Percentiles rank a stretch among this genome's conserved stretches.
These are phyloP conservation scores for Russula sp. DNA, from an alignment of 768 basidiomycete species.

Conservation along the genomic window DNA sequence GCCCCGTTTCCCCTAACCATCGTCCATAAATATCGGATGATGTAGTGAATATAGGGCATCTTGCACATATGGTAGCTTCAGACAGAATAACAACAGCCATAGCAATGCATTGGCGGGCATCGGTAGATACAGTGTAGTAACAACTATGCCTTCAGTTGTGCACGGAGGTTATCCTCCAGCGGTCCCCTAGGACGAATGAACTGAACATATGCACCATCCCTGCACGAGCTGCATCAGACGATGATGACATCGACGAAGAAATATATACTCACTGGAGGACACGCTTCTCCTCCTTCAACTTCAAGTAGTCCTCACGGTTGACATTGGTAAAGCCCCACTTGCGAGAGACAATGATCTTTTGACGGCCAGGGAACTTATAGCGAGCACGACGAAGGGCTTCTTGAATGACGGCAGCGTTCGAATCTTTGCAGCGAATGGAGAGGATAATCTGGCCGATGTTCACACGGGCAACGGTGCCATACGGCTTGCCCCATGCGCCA, in stretches of 20 bases:
- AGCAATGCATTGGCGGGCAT: constrained; percentile 21
- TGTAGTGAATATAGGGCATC: constrained; percentile 68
- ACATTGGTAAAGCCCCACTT: constrained; percentile 99
- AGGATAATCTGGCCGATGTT: constrained; percentile 96
- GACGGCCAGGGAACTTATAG: constrained; percentile 99
- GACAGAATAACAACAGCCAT: constrained; percentile 5
- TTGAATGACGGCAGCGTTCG: constrained; percentile 79
- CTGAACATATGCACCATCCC: constrained; percentile 93
- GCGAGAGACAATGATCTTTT: constrained; percentile 95
- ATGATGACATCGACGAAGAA: not conserved
- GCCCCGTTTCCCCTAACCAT: constrained; percentile 82
- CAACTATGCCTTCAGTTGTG: constrained; percentile 65
- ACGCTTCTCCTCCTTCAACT: constrained; percentile 84
- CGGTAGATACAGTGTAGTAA: constrained; percentile 25
- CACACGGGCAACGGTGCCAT: constrained; percentile 92
- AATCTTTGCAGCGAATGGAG: constrained; percentile 87
- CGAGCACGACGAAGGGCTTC: constrained; percentile 96
- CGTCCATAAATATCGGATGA: constrained; percentile 47
- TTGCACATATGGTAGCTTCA: not conserved
- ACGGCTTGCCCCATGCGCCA: constrained; percentile 99
- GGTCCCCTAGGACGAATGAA: constrained; percentile 87
- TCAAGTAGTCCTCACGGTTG: constrained; percentile 78
- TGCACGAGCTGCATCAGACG: constrained; percentile 27
- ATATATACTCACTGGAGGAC: constrained; percentile 66
- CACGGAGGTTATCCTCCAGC: constrained; percentile 78